Percentiles rank a stretch among this genome's conserved stretches.
Conservation (phyloP, 1,139 yeast species). For the Yamadazyma taylorii region DNA sequence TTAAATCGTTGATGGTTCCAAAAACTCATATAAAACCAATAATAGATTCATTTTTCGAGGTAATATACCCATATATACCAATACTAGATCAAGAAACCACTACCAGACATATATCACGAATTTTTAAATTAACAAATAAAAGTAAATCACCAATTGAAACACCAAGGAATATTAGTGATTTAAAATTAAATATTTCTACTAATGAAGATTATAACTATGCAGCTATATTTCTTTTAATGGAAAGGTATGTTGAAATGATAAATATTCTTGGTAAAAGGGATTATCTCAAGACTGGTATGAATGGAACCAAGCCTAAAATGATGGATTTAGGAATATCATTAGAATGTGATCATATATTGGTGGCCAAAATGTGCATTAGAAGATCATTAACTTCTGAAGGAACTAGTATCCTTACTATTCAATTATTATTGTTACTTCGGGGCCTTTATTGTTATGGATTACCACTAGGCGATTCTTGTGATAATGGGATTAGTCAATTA, state of each 20-base stretch:
- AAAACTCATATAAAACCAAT: too few species aligned
- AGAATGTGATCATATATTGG: neutral
- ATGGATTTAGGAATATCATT: neutral
- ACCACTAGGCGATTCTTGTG: neutral
- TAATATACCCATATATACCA: conserved; percentile 45
- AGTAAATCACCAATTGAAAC: too few species aligned
- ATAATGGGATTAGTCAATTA: neutral
- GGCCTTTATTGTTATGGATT: neutral
- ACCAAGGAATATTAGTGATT: too few species aligned
- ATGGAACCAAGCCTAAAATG: too few species aligned
- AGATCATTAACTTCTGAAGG: neutral
- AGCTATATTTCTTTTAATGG: neutral
- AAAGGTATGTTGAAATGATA: neutral
- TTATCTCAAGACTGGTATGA: conserved; percentile 1
- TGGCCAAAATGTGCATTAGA: neutral
- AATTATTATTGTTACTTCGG: neutral
- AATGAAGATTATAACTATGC: neutral
- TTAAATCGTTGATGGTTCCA: conserved; percentile 35
- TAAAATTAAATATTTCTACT: neutral
- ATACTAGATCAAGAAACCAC: conserved; percentile 34
- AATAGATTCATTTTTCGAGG: conserved; percentile 40
- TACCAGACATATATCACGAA: too few species aligned
- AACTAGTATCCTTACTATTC: neutral
- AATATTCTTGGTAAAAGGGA: too few species aligned
- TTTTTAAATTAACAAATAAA: too few species aligned